Conservation (phyloP, 192 early-diverging fungal species). For the Coemansia brasiliensis region DNA sequence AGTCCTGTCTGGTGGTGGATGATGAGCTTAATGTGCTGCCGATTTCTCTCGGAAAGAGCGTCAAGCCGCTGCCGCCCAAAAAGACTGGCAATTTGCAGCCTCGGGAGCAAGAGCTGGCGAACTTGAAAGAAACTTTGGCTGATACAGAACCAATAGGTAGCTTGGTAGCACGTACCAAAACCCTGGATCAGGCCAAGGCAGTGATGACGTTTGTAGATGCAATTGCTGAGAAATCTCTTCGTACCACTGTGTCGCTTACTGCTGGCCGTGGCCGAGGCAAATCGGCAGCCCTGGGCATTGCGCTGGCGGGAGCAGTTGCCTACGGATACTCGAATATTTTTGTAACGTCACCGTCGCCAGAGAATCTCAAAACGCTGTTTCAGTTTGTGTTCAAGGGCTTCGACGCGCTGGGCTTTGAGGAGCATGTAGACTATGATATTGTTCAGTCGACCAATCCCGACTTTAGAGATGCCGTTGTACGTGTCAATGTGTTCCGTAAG, state of each 20-base stretch:
- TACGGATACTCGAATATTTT: conserved; percentile 99
- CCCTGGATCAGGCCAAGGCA: conserved; percentile 95
- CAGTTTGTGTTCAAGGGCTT: conserved; percentile 98
- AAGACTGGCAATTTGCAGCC: conserved; percentile 16
- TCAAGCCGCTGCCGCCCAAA: conserved; percentile 76
- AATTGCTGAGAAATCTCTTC: conserved; percentile 91
- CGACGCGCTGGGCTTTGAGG: conserved; percentile 96
- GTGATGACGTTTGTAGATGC: conserved; percentile 96
- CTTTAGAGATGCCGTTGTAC: conserved; percentile 92
- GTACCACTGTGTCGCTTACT: conserved; percentile 89
- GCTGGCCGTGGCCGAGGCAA: conserved; percentile 97
- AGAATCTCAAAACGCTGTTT: conserved; percentile 98
- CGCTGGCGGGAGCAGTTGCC: conserved; percentile 93
- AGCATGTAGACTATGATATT: conserved; percentile 98
- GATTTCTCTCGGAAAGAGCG: conserved; percentile 88
- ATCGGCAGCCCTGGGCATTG: conserved; percentile 91
- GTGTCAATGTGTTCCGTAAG: conserved; percentile 93
- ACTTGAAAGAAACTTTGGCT: conserved; percentile 81
- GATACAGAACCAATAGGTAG: conserved; percentile 91
- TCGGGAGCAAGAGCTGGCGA: conserved; percentile 65
- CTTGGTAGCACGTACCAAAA: conserved; percentile 76
- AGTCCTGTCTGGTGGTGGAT: conserved; percentile 90
- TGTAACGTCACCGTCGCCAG: conserved; percentile 94
- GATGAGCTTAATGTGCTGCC: conserved; percentile 98
- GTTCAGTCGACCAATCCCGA: conserved; percentile 96